Evolutionary conservation across 352 stramenopile species (phyloP).

Genomic region (Globisporangium cystogenes): DNA sequence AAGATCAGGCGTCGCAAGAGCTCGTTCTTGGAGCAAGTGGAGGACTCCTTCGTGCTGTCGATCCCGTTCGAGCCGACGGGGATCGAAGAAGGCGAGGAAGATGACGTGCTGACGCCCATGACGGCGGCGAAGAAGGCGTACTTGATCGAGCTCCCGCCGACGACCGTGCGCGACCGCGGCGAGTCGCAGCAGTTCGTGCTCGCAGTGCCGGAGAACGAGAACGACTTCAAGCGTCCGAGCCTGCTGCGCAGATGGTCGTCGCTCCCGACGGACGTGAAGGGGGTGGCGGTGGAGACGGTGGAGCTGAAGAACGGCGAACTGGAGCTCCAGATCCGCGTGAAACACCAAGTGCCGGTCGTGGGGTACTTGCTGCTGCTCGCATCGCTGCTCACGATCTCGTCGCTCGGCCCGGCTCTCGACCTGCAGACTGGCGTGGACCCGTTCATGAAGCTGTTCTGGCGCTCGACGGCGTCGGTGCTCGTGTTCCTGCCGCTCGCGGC

Average conservation of each 20-base stretch:
- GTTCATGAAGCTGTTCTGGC: conserved; percentile 86
- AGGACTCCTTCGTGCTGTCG: conserved; percentile 67
- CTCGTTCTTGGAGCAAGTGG: conserved; percentile 62
- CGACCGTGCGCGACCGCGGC: conserved; percentile 22
- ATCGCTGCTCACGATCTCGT: conserved; percentile 71
- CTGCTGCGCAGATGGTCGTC: conserved; percentile 25
- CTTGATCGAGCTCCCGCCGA: conserved; percentile 70
- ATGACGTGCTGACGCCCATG: conserved; percentile 15
- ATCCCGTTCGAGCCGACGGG: conserved; percentile 58
- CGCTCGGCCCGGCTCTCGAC: conserved; percentile 71
- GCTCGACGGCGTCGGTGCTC: conserved; percentile 62
- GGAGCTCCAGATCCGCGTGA: conserved; percentile 66
- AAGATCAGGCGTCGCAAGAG: conserved; percentile 17
- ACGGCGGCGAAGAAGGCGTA: conserved; percentile 33
- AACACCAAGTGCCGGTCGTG: conserved; percentile 58
- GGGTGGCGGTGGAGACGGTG: conserved; percentile 67
- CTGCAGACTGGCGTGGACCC: conserved; percentile 49
- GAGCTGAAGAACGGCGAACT: conserved; percentile 57
- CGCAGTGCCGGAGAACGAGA: conserved; percentile 52
- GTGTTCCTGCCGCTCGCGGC: conserved; percentile 44
- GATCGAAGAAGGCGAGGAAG: conserved; percentile 14
- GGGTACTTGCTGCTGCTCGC: conserved; percentile 62
- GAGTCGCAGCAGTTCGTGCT: conserved; percentile 59
- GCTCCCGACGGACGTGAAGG: conserved; percentile 61
- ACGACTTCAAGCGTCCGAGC: conserved; percentile 8